Evolutionary conservation across 257 asterid species (phyloP).

Genomic region (Cordia subcordata): DNA sequence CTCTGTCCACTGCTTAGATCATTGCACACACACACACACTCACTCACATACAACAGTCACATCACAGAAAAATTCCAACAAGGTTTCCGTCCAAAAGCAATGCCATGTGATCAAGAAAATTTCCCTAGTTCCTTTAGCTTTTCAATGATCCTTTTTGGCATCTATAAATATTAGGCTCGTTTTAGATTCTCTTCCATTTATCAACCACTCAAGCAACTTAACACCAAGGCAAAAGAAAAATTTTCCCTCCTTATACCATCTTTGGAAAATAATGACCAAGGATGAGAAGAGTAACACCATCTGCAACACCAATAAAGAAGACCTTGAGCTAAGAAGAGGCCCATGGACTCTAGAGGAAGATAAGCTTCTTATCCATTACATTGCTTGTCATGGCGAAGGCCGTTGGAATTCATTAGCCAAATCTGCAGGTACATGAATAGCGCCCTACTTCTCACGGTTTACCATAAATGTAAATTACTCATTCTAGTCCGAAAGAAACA

Average conservation of each 20-base stretch:
- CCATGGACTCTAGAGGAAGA: conserved; percentile 95
- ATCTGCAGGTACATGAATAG: conserved; percentile 67
- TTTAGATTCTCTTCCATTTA: conserved; percentile 19
- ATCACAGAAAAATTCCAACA: conserved; percentile 30
- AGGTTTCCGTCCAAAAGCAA: conserved; percentile 12
- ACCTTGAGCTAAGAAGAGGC: conserved; percentile 61
- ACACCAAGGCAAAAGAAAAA: background rate
- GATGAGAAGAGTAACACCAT: background rate
- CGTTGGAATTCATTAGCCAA: conserved; percentile 72
- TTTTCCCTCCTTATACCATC: too few species aligned
- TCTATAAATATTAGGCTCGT: conserved; percentile 31
- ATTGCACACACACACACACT: conserved; percentile 20
- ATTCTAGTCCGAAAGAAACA: too few species aligned
- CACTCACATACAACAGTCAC: conserved; percentile 7
- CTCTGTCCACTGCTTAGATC: conserved; percentile 5
- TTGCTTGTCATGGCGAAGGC: conserved; percentile 69
- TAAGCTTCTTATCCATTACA: conserved; percentile 56
- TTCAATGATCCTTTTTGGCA: conserved; percentile 18
- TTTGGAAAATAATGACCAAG: conserved; percentile 23
- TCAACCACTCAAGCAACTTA: background rate
- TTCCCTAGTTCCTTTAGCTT: conserved; percentile 1
- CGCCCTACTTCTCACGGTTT: too few species aligned
- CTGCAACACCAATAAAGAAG: conserved; percentile 18
- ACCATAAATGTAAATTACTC: too few species aligned
- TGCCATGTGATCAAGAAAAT: conserved; percentile 8